A percentile compares a stretch with the other conserved stretches of the same genome.
phyloP scores from a whole-genome alignment of 768 basidiomycete genomes.

The Mycena metata region DNA sequence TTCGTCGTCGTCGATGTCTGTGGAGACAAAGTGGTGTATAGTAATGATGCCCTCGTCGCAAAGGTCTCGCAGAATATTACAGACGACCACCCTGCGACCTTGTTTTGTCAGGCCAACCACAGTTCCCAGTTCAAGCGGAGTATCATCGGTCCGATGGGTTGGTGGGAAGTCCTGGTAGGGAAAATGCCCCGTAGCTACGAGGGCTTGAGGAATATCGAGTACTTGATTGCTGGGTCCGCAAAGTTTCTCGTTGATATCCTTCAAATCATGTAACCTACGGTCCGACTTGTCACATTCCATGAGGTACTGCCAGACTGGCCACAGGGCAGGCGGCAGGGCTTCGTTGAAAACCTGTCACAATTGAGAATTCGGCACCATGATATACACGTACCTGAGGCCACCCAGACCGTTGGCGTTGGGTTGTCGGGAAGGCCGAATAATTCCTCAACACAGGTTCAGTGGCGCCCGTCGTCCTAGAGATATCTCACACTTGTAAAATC shows the following conservation, averaged over 20 bases:
- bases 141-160: neutral
- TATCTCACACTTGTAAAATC: conserved; percentile 1
- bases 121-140: neutral
- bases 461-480: neutral
- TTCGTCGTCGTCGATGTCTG: conserved; percentile 6
- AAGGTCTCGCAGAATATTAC: conserved; percentile 5
- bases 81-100: neutral
- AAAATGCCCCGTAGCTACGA: neutral
- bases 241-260: neutral
- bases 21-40: neutral
- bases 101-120: neutral
- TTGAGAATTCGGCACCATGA: neutral
- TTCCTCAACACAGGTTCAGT: neutral
- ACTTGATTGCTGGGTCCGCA: neutral
- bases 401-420: neutral
- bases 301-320: conserved; percentile 8
- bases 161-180: neutral
- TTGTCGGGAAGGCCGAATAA: neutral
- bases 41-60: neutral
- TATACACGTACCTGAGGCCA: neutral
- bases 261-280: neutral
- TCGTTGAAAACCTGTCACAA: neutral
- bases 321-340: neutral
- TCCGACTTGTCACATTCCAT: neutral
- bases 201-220: neutral